Evolutionary conservation across 768 basidiomycete species (phyloP), one percentile per base, ranked within the genome.

Genomic region (Epithele typhae): DNA sequence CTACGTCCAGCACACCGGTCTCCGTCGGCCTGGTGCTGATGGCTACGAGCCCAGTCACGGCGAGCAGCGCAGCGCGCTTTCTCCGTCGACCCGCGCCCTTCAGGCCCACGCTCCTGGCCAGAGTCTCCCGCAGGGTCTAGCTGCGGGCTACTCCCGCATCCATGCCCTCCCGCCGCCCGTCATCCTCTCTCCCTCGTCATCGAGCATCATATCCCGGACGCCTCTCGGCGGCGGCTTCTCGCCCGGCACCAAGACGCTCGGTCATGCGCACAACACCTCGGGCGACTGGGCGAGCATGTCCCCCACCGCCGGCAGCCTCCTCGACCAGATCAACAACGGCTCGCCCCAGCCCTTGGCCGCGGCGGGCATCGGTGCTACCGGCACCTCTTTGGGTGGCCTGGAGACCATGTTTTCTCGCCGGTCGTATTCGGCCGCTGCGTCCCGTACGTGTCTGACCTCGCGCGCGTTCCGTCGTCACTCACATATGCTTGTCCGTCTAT

Each of bases 41-140:
- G 51, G 40, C 23, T 54, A 56, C 42, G 46, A 40, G 19, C 45
- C 51, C 12, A 58, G 56, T 3, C 35, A 46, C 8, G 64, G 62
- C n/a, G 64, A 67, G 9, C 53, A 53, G 10, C 58, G 59, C 11
- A 67, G 60, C 42, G 64, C 66, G 15, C 65, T 82, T 1, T 85
- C 83, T 12, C 87, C 92, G 0, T 77, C 81, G 22, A 72, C 86
- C 22, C 76, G 82, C n/a, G 92, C 90, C 1, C 70, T 94, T 34
- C 87, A 91, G 59, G 72, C 83, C 15, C 92, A 94, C 55, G 91
- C 90, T 1, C 92, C 93, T 0, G 92, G 92, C 1, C 90, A 93
- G 66, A 86, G 82, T 65, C 73, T 95, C 11, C 92, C 94, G 1
- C 92, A 94, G 46, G 93, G 93, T 25, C 77, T 97, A 23, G 93